Base-by-base conservation (phyloP, 2,329 filamentous ascomycete species). In the Pezicula carpinea region DNA sequence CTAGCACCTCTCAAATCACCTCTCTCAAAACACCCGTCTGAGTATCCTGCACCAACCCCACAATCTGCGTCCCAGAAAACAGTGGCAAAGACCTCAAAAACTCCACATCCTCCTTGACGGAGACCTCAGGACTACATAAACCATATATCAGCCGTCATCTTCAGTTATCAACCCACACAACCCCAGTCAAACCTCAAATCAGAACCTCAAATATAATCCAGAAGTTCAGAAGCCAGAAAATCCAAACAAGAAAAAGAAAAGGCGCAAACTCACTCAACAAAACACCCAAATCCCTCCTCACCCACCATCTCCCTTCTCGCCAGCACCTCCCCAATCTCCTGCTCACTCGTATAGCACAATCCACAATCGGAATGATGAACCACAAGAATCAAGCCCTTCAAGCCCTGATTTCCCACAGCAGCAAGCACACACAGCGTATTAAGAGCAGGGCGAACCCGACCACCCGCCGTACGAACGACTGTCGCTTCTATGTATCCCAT, bases 281-380 rank as follows among this genome's bases (percentile, higher is more conserved):
- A 52, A 45, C 48, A 44, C 29, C 58, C 55, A 52, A 57, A 57
- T 6, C n/a, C 39, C 44, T 46, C 38, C 8, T 23, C 38, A 8
- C 48, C 44, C 46, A 56, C 39, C 8, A 38, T 31, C 10, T 42
- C 29, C 23, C 39, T 45, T 18, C 21, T 33, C 42, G 39, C 41
- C 22, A 56, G 22, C 13, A 26, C 32, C 19, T 17, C 36, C n/a
- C 43, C 47, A 7, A 53, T 55, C n/a, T 51, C 52, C 32, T 47
- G 50, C 36, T 54, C 51, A 19, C 38, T 40, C 5, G 36, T 36
- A 43, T 39, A 39, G 23, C 36, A 19, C 18, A 54, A 34, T 14
- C 56, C 51, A 44, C 52, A 59, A 48, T 58, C 54, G 18, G 52
- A 54, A 45, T 59, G 54, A 23, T 58, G 54, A 13, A 57, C 47